These are phyloP conservation scores for Penstemon davidsonii DNA, from an alignment of 257 asterid genomes.

Conservation along the genomic window DNA sequence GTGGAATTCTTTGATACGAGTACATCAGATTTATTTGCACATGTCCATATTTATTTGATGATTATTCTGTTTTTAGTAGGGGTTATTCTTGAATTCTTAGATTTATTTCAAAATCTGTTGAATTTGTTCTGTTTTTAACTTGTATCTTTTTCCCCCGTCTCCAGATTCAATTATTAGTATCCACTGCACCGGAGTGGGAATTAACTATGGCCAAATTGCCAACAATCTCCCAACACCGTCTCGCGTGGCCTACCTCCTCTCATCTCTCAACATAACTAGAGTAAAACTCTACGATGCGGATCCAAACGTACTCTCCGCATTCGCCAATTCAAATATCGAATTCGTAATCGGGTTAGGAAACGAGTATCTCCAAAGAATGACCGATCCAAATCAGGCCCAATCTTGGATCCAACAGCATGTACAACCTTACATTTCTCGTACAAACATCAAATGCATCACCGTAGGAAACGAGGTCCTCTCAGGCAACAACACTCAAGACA, in stretches of 20 bases:
- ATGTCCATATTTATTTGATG: not conserved
- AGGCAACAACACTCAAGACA: slow-evolving; percentile 59
- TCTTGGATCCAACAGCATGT: slow-evolving; percentile 75
- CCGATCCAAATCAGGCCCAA: slow-evolving; percentile 74
- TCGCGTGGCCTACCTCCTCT: slow-evolving; percentile 63
- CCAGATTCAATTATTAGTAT: slow-evolving; percentile 46
- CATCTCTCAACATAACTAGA: slow-evolving; percentile 67
- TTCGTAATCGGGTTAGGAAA: slow-evolving; percentile 80
- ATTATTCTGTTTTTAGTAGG: not conserved
- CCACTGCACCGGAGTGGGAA: slow-evolving; percentile 64
- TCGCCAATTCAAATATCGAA: slow-evolving; percentile 69
- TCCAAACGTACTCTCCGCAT: slow-evolving; percentile 67
- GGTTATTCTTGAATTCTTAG: not conserved
- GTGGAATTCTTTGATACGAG: not conserved
- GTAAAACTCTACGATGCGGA: slow-evolving; percentile 92
- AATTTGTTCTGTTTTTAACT: not conserved
- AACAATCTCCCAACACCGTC: slow-evolving; percentile 83
- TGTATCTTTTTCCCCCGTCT: not conserved
- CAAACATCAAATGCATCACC: slow-evolving; percentile 71
- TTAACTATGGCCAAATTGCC: slow-evolving; percentile 95
- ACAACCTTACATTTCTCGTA: slow-evolving; percentile 60
- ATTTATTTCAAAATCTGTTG: not conserved
- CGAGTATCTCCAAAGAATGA: slow-evolving; percentile 62
- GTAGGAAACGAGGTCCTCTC: slow-evolving; percentile 88
- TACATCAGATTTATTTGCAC: not conserved